Percentiles rank a stretch among this genome's conserved stretches.
Evolutionary conservation across 78 protist species (phyloP).

Genomic region (Mastigamoeba balamuthi): DNA sequence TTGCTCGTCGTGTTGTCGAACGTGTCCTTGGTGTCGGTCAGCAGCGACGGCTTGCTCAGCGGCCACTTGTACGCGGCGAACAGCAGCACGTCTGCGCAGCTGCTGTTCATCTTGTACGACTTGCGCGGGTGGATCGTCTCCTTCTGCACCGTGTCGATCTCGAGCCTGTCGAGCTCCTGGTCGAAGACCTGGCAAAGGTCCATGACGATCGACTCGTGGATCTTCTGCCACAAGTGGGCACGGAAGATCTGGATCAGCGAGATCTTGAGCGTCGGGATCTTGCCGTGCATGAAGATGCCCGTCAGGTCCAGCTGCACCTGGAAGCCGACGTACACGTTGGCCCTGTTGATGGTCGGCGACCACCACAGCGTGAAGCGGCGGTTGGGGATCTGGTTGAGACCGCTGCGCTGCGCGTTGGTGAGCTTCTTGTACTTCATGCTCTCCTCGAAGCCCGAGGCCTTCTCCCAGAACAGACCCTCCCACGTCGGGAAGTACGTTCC

Average conservation of each 20-base stretch:
- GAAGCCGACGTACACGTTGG: conserved; percentile 98
- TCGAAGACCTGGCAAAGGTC: conserved; percentile 93
- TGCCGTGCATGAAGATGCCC: conserved; percentile 99
- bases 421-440: conserved; percentile 97
- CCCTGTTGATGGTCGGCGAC: conserved; percentile 99
- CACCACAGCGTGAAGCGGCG: conserved; percentile 99
- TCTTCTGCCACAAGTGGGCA: conserved; percentile 99
- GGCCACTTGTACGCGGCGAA: conserved; percentile 97
- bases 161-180: conserved; percentile 92
- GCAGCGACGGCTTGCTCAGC: conserved; percentile 93
- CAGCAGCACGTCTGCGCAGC: conserved; percentile 97
- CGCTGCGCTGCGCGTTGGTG: conserved; percentile 99
- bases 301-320: conserved; percentile 99
- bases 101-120: conserved; percentile 97
- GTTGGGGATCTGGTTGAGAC: conserved; percentile 99
- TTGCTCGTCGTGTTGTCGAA: conserved; percentile 81
- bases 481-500: conserved; percentile 99
- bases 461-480: conserved; percentile 99
- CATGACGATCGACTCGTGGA: conserved; percentile 96
- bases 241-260: conserved; percentile 98
- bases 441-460: conserved; percentile 61
- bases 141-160: conserved; percentile 97
- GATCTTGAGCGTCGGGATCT: conserved; percentile 98
- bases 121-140: conserved; percentile 99
- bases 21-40: conserved; percentile 79